Conservation (phyloP, 441 rosid species). For the Eruca vesicaria region DNA sequence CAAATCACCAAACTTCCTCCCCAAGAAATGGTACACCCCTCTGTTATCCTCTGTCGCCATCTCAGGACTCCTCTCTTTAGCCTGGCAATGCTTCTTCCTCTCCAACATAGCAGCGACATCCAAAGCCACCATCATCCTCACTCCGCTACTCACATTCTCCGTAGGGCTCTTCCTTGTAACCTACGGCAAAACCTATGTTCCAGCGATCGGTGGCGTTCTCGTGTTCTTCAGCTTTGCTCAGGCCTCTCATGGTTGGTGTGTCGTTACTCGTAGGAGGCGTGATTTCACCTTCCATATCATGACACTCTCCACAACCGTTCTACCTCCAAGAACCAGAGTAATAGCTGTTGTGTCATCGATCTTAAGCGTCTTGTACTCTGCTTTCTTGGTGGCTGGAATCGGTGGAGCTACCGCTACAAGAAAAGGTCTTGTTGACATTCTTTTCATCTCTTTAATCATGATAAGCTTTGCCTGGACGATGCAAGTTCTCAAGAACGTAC, state of each 20-base stretch:
- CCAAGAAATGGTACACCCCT: constrained; percentile 80
- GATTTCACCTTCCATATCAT: constrained; percentile 49
- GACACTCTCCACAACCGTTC: constrained; percentile 39
- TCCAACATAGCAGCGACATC: constrained; percentile 46
- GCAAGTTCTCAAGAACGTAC: constrained; percentile 67
- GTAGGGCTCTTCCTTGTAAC: constrained; percentile 44
- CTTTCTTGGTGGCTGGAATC: constrained; percentile 62
- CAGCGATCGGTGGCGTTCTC: constrained; percentile 35
- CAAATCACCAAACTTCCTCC: constrained; percentile 52
- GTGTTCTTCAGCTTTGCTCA: constrained; percentile 38
- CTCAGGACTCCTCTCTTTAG: constrained; percentile 47
- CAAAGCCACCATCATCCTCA: constrained; percentile 51
- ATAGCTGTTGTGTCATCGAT: constrained; percentile 37
- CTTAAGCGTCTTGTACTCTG: constrained; percentile 41
- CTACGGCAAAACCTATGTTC: constrained; percentile 36
- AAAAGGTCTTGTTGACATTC: constrained; percentile 42
- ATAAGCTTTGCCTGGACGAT: constrained; percentile 63
- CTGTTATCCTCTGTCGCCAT: constrained; percentile 53
- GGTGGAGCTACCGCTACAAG: constrained; percentile 73
- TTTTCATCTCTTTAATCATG: constrained; percentile 54
- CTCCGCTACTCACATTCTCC: constrained; percentile 53
- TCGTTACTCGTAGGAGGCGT: constrained; percentile 42
- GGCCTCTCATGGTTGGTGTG: constrained; percentile 35
- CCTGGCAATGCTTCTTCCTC: constrained; percentile 49
- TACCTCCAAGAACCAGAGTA: constrained; percentile 40